phyloP scores from a whole-genome alignment of 2,329 filamentous ascomycete genomes.

The Colletotrichum sp. region DNA sequence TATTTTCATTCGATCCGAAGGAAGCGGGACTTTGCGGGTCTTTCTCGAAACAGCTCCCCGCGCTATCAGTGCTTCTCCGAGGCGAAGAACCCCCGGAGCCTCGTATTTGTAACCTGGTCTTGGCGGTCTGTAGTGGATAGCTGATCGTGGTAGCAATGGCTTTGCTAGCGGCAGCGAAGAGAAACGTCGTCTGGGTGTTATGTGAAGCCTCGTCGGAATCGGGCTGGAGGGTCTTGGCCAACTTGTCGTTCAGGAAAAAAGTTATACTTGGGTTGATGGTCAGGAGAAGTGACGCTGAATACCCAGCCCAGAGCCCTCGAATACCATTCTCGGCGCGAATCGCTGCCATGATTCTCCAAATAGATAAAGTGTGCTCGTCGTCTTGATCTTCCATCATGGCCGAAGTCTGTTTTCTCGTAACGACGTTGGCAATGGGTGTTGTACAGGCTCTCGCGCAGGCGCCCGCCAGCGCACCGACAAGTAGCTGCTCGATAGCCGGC shows the following conservation, averaged over 20 bases:
- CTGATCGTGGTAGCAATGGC: slow-evolving; percentile 76
- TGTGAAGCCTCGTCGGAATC: slow-evolving; percentile 41
- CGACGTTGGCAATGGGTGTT: slow-evolving; percentile 81
- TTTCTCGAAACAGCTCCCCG: background rate
- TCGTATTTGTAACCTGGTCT: slow-evolving; percentile 75
- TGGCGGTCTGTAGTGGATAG: slow-evolving; percentile 88
- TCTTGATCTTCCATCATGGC: slow-evolving; percentile 29
- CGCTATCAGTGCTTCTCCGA: slow-evolving; percentile 26
- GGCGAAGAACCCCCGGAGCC: slow-evolving; percentile 1
- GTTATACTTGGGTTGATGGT: slow-evolving; percentile 88
- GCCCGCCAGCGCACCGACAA: slow-evolving; percentile 75
- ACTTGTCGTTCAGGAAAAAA: slow-evolving; percentile 78
- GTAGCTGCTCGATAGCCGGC: slow-evolving; percentile 73
- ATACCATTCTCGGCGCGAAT: slow-evolving; percentile 75
- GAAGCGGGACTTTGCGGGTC: background rate
- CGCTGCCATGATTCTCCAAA: slow-evolving; percentile 63
- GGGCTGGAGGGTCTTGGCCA: slow-evolving; percentile 65
- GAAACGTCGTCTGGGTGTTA: slow-evolving; percentile 33
- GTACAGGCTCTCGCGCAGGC: slow-evolving; percentile 78
- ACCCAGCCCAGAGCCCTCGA: slow-evolving; percentile 84
- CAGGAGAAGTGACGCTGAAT: slow-evolving; percentile 78
- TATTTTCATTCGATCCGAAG: background rate
- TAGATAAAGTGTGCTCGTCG: slow-evolving; percentile 35
- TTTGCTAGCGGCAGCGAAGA: slow-evolving; percentile 78
- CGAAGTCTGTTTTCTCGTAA: slow-evolving; percentile 80